Base-by-base conservation (phyloP, 345 rosid species). In the Nephelium lappaceum region DNA sequence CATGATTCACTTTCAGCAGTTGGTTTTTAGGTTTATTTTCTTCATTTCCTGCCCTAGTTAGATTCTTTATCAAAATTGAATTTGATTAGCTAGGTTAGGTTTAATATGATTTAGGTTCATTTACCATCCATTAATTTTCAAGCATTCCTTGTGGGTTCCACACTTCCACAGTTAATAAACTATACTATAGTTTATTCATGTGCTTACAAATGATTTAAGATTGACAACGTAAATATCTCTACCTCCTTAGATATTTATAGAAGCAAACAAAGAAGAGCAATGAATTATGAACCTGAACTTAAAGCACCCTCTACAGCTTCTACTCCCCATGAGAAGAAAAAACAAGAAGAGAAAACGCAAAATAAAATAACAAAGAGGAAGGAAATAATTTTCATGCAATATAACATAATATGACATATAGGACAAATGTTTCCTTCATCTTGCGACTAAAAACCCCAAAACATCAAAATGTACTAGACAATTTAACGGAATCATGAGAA, bases 401-500 rank as follows among this genome's bases (percentile, higher is more conserved):
- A 9, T 42, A 55, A 36, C 15, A 55, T 38, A 27, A n/a, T 9
- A 72, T 31, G 36, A 31, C 3, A 72, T n/a, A 72, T 16, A 72
- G 36, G 58, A n/a, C 31, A 72, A 43, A 57, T 4, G 49, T 55
- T 57, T 36, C 36, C n/a, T 55, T 21, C 45, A 42, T 63, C 42
- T 41, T 39, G n/a, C 23, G 38, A 60, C 43, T 41, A 66, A 27
- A 39, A 43, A 43, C 15, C 45, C 10, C 65, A 73, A 10, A n/a
- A 27, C 53, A 60, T 47, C 21, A 27, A 31, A 57, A n/a, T 58
- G n/a, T 12, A 5, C 2, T n/a, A 12, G 12, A 55, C n/a, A 71
- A 71, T 36, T 70, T 65, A 12, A 75, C 25, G 36, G 12, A 64
- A 25, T 14, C 31, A 24, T 74, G 63, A 77, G 76, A 66, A 49